These are phyloP conservation scores for Chaetomium globosum DNA, from an alignment of 2,329 filamentous ascomycete genomes.

Conservation along the genomic window DNA sequence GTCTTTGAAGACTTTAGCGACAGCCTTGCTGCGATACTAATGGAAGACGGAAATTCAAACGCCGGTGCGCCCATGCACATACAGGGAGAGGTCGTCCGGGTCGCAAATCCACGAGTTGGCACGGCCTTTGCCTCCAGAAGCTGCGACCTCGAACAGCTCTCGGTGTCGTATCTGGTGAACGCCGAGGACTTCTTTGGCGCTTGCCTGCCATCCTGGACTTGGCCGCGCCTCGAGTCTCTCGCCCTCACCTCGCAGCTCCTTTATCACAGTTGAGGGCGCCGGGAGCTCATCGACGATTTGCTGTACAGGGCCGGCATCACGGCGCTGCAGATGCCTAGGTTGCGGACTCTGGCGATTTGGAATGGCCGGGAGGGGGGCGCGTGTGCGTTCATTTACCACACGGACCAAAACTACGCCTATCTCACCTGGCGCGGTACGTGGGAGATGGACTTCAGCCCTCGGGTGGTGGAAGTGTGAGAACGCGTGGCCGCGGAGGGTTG, in stretches of 20 bases:
- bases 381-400: constrained; percentile 3
- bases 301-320: neutral
- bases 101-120: neutral
- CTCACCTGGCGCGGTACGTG: constrained; percentile 8
- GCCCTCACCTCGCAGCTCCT: constrained; percentile 13
- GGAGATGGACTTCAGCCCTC: constrained; percentile 6
- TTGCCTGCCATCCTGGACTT: neutral
- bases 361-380: neutral
- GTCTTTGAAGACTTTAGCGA: constrained; percentile 12
- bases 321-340: constrained; percentile 9
- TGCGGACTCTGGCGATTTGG: constrained; percentile 4
- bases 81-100: neutral
- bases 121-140: constrained; percentile 14
- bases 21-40: neutral
- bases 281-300: neutral
- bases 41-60: neutral
- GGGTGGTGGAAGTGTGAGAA: constrained; percentile 8
- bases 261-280: neutral
- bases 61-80: neutral
- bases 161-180: constrained; percentile 4
- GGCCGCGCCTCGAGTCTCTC: constrained; percentile 4
- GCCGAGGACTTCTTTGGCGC: constrained; percentile 8
- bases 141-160: constrained; percentile 12
- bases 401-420: neutral
- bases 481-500: neutral